Percentiles rank a stretch among this genome's conserved stretches.
phyloP scores from a whole-genome alignment of 75 land plant genomes.

The Selaginella moellendorffii region DNA sequence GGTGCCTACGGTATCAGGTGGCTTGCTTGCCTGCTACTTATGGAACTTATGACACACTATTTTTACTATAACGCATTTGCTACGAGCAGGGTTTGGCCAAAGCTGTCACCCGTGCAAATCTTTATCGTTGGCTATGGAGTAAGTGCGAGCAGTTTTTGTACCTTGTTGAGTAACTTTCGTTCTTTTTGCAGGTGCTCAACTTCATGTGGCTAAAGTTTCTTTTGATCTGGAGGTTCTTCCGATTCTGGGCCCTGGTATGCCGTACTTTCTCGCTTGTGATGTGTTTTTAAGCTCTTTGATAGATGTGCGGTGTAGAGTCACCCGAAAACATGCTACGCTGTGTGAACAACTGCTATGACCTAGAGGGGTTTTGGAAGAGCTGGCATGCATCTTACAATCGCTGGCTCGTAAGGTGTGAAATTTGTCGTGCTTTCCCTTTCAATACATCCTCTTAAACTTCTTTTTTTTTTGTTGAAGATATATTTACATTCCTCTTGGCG shows the following conservation, averaged over 20 bases:
- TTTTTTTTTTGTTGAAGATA: constrained; percentile 39
- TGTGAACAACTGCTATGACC: constrained; percentile 78
- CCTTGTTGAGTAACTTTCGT: constrained; percentile 6
- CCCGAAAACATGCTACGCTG: constrained; percentile 93
- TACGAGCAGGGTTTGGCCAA: constrained; percentile 65
- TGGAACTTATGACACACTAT: constrained; percentile 81
- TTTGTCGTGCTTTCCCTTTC: too few species aligned
- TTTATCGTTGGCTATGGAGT: constrained; percentile 94
- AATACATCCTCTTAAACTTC: not conserved
- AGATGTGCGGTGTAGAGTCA: constrained; percentile 76
- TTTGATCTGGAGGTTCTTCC: constrained; percentile 1
- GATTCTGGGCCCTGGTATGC: constrained; percentile 6
- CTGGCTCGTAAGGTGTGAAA: constrained; percentile 99
- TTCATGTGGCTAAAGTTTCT: constrained; percentile 24
- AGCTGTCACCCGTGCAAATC: constrained; percentile 52
- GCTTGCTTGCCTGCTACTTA: constrained; percentile 49
- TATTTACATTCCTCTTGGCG: constrained; percentile 96
- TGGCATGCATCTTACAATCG: constrained; percentile 99
- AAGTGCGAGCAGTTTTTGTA: too few species aligned
- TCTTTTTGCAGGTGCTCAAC: constrained; percentile 48
- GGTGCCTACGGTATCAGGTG: constrained; percentile 66
- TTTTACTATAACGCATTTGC: constrained; percentile 86
- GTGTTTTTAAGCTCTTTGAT: not conserved
- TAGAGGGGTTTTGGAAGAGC: constrained; percentile 93
- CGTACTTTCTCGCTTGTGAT: too few species aligned